Conservation (phyloP, 2,329 filamentous ascomycete genomes). For the Penicillium sp. region DNA sequence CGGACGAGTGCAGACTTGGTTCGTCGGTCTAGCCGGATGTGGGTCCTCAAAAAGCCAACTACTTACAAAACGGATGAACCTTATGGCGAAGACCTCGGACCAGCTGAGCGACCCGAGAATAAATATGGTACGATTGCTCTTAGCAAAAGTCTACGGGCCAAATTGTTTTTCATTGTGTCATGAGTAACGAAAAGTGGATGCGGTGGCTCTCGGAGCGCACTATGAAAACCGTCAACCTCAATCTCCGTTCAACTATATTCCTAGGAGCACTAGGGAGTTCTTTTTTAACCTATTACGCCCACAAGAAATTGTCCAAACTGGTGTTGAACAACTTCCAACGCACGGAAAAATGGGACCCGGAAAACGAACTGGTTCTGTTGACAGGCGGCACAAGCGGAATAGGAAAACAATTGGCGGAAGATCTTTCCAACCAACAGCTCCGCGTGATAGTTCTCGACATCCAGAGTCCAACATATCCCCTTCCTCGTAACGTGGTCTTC, state of each 20-base stretch:
- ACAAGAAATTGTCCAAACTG: background rate
- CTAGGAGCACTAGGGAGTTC: background rate
- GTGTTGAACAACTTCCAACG: background rate
- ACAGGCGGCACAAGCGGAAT: constrained; percentile 22
- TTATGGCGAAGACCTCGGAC: no score
- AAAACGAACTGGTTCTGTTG: constrained; percentile 18
- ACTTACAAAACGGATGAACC: no score
- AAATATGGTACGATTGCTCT: no score
- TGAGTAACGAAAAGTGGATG: background rate
- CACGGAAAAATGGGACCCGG: constrained; percentile 6
- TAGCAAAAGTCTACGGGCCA: background rate
- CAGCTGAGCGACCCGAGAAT: no score
- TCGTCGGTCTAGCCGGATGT: no score
- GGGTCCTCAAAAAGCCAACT: no score
- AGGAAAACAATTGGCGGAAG: constrained; percentile 20
- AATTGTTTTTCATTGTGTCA: background rate
- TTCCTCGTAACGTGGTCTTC: constrained; percentile 15
- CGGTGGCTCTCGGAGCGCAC: background rate
- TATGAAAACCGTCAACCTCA: background rate
- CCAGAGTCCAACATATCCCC: constrained; percentile 1
- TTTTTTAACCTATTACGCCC: background rate
- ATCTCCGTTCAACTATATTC: background rate
- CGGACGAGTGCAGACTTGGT: no score
- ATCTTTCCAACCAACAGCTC: constrained; percentile 8
- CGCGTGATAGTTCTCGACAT: constrained; percentile 15